Evolutionary conservation across 495 filamentous ascomycete genomes (phyloP), one percentile per base, ranked within the genome.

Genomic region (Lepraria neglecta): DNA sequence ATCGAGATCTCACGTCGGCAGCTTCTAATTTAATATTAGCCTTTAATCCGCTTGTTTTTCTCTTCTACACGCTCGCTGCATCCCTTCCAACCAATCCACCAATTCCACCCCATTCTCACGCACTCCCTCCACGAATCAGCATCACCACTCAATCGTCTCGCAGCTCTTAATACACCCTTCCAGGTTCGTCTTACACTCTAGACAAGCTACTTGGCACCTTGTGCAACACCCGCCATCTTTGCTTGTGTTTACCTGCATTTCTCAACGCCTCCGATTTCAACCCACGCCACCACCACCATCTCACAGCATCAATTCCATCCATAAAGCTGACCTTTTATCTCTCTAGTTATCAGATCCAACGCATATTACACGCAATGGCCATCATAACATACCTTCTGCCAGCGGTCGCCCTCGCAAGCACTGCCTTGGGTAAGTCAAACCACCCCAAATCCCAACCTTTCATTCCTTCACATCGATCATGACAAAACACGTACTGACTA

Each of bases 381-480:
- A 79, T 85, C 77, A 76, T 82, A 76, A 83, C 85, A 70, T 80
- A 90, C 75, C 72, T 91, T 63, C 79, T 95, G 68, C 87, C 89
- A 71, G 82, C 83, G 47, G 74, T 91, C 74, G 90, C 87, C 64
- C 77, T 85, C 65, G 77, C 78, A 69, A 78, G 85, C 68, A 71
- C 80, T 56, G 86, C 77, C 56, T 74, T 85, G 64, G 91, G 90
- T 89, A 75, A 76, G 86, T 77, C 31, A 4, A 43, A 42, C 27
- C 40, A 46, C 21, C 43, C 56, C 38, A 51, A 0, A 6, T 11
- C 12, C 35, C 28, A 58, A 21, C 0, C 3, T 42, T 35, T 12
- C 52, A 11, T 56, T 51, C 0, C 14, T 11, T 14, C 43, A 46
- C 21, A 28, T 44, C 46, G 38, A 24, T 9, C 15, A 28, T 42